phyloP scores from a whole-genome alignment of 2,329 filamentous ascomycete genomes.

The Ophiosphaerella herpotricha region DNA sequence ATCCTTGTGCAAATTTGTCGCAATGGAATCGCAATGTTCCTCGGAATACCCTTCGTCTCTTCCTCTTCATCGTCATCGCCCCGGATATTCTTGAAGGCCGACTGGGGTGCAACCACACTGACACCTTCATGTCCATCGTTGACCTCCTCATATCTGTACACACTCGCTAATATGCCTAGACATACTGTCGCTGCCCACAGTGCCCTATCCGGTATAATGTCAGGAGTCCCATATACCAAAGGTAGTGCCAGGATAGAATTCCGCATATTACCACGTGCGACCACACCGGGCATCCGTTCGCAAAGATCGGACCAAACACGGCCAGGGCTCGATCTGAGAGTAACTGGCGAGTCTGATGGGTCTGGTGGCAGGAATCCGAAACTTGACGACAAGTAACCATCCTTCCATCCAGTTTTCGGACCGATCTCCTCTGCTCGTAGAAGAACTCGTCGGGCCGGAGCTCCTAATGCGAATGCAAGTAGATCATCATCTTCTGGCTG shows the following conservation, averaged over 20 bases:
- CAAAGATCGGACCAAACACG: conserved; percentile 60
- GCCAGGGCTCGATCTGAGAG: conserved; percentile 53
- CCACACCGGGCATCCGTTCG: conserved; percentile 59
- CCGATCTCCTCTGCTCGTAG: conserved; percentile 58
- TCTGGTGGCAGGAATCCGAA: conserved; percentile 58
- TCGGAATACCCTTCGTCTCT: conserved; percentile 56
- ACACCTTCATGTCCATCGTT: conserved; percentile 60
- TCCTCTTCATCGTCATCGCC: conserved; percentile 56
- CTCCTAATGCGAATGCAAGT: conserved; percentile 57
- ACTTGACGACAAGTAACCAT: conserved; percentile 57
- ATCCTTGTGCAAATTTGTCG: conserved; percentile 57
- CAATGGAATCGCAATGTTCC: conserved; percentile 56
- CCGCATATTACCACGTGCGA: conserved; percentile 55
- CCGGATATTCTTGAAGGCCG: conserved; percentile 48
- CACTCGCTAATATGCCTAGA: conserved; percentile 59
- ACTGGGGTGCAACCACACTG: conserved; percentile 37
- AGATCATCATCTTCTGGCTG: conserved; percentile 56
- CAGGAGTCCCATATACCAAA: conserved; percentile 54
- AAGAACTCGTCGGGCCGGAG: conserved; percentile 59
- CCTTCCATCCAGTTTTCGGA: conserved; percentile 56
- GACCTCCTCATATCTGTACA: conserved; percentile 59
- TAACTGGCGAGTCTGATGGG: conserved; percentile 55
- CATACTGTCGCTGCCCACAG: conserved; percentile 59
- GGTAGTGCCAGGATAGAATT: conserved; percentile 56
- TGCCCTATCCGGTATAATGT: conserved; percentile 57